phyloP scores from a whole-genome alignment of 2,329 filamentous ascomycete species.

The Onygena corvina region DNA sequence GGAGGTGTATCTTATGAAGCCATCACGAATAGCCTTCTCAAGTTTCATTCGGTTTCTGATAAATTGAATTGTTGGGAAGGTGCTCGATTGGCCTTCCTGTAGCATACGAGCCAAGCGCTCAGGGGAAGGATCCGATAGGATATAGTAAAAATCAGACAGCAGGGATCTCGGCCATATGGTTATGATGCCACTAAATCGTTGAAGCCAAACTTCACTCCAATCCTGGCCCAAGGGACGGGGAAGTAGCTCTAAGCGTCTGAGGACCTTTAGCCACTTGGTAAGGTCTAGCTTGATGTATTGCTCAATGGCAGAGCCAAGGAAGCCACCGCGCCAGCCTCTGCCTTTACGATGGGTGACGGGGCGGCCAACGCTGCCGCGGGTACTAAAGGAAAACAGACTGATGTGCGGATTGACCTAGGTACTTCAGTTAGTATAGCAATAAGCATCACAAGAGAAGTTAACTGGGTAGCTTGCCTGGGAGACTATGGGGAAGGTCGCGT shows the following conservation, averaged over 20 bases:
- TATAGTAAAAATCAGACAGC: slow-evolving; percentile 68
- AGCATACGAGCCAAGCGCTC: slow-evolving; percentile 75
- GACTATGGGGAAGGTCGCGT: slow-evolving; percentile 93
- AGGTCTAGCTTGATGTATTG: slow-evolving; percentile 94
- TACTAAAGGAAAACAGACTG: slow-evolving; percentile 97
- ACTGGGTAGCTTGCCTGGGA: slow-evolving; percentile 37
- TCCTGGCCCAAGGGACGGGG: slow-evolving; percentile 86
- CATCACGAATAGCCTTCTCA: slow-evolving; percentile 55
- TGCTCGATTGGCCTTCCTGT: slow-evolving; percentile 74
- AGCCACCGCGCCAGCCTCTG: slow-evolving; percentile 90
- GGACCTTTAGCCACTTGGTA: slow-evolving; percentile 93
- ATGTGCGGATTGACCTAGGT: slow-evolving; percentile 86
- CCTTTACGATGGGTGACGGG: slow-evolving; percentile 90
- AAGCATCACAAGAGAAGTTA: not conserved
- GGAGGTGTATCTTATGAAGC: slow-evolving; percentile 31
- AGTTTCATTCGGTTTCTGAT: slow-evolving; percentile 75
- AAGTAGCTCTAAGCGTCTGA: slow-evolving; percentile 81
- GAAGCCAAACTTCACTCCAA: slow-evolving; percentile 93
- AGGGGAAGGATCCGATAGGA: slow-evolving; percentile 70
- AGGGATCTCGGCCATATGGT: slow-evolving; percentile 88
- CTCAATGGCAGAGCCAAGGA: slow-evolving; percentile 80
- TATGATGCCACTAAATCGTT: slow-evolving; percentile 85
- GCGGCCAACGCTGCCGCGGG: slow-evolving; percentile 76
- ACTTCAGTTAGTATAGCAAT: slow-evolving; percentile 1
- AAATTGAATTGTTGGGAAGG: slow-evolving; percentile 86